Evolutionary conservation across 345 rosid species (phyloP).

Genomic region (Eutrema heterophyllum): DNA sequence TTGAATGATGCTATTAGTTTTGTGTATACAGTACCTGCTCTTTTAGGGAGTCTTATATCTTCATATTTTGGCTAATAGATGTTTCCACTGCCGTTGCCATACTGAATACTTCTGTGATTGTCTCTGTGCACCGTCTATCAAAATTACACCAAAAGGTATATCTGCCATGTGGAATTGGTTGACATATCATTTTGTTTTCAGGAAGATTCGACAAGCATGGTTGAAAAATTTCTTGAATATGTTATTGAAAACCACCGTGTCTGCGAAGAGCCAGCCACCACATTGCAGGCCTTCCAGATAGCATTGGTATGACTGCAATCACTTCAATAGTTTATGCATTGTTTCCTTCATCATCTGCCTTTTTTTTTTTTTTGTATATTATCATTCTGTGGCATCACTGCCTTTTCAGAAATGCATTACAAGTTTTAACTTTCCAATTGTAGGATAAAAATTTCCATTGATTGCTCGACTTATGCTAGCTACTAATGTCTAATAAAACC

Average conservation of each 20-base stretch:
- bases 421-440: neutral
- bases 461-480: slow-evolving; percentile 1
- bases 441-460: neutral
- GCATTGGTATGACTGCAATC: slow-evolving; percentile 59
- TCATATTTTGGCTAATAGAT: slow-evolving; percentile 2
- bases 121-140: slow-evolving; percentile 5
- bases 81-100: neutral
- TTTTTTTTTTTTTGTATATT: neutral
- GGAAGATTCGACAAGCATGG: slow-evolving; percentile 60
- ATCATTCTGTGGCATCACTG: neutral
- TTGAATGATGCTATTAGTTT: neutral
- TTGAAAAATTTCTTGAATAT: slow-evolving; percentile 58
- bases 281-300: slow-evolving; percentile 79
- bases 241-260: slow-evolving; percentile 64
- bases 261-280: slow-evolving; percentile 46
- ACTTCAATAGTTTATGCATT: slow-evolving; percentile 12
- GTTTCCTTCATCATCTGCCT: slow-evolving; percentile 5
- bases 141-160: neutral
- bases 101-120: slow-evolving; percentile 8
- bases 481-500: slow-evolving; percentile 1
- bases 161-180: slow-evolving; percentile 6
- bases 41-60: slow-evolving; percentile 1
- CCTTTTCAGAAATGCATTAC: slow-evolving; percentile 2
- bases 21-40: neutral
- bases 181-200: slow-evolving; percentile 34